A percentile compares a stretch with the other conserved stretches of the same genome.
Evolutionary conservation across 345 rosid genomes (phyloP).

Genomic region (Atalantia buxifolia): DNA sequence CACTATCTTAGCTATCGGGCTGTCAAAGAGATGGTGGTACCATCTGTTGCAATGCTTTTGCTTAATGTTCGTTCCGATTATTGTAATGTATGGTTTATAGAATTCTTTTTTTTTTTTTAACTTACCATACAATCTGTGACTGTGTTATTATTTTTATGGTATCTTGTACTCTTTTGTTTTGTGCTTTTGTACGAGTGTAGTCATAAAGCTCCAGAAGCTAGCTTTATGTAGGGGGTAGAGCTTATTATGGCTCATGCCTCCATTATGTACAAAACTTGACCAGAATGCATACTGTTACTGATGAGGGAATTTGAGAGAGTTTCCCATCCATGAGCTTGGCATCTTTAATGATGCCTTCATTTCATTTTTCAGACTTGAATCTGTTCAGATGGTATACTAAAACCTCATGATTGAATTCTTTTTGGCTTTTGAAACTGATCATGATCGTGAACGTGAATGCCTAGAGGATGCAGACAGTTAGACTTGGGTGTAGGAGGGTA

Average conservation of each 20-base stretch:
- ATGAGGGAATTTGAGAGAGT: background rate
- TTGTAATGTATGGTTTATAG: constrained; percentile 19
- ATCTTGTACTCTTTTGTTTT: background rate
- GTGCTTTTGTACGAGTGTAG: constrained; percentile 11
- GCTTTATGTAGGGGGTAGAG: background rate
- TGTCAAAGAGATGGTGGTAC: constrained; percentile 26
- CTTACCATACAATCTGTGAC: no score
- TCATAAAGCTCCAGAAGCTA: constrained; percentile 3
- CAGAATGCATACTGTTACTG: background rate
- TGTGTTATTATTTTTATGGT: background rate
- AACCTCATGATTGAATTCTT: no score
- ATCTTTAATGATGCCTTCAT: background rate
- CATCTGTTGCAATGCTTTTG: constrained; percentile 31
- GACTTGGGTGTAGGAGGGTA: no score
- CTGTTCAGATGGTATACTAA: no score
- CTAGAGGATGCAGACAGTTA: no score
- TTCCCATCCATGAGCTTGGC: background rate
- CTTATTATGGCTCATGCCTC: background rate
- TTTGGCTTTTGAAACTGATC: no score
- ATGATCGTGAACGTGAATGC: no score
- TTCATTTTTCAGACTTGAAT: no score
- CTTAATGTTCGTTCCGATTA: constrained; percentile 4
- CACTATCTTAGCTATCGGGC: constrained; percentile 30
- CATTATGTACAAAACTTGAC: background rate
- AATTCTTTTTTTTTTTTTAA: background rate